These are phyloP conservation scores for Coemansia sp. DNA, from an alignment of 192 early-diverging fungal genomes.

Conservation along the genomic window DNA sequence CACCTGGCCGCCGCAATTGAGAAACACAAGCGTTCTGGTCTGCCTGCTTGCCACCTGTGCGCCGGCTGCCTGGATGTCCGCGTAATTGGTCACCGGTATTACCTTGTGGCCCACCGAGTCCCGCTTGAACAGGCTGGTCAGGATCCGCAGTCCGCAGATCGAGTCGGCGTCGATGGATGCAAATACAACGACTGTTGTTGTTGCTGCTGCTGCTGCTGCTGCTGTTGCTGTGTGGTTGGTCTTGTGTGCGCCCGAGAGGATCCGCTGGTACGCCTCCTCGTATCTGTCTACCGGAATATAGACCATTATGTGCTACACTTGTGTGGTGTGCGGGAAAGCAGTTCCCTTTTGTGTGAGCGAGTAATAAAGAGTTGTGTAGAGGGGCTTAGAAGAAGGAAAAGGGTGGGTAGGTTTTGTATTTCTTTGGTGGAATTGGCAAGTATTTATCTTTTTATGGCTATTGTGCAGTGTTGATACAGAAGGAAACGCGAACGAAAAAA, in stretches of 20 bases:
- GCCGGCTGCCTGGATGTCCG: slow-evolving; percentile 51
- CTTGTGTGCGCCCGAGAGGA: slow-evolving; percentile 38
- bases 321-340: too few species aligned
- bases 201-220: too few species aligned
- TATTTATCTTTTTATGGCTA: too few species aligned
- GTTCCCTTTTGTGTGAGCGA: too few species aligned
- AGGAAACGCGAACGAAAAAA: too few species aligned
- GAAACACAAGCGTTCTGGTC: slow-evolving; percentile 73
- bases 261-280: slow-evolving; percentile 59
- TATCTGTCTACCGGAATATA: slow-evolving; percentile 54
- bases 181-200: slow-evolving; percentile 66
- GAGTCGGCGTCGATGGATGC: slow-evolving; percentile 78
- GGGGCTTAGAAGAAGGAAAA: too few species aligned
- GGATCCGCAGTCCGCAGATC: slow-evolving; percentile 77
- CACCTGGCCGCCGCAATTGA: slow-evolving; percentile 86
- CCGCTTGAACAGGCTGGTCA: slow-evolving; percentile 73
- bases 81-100: slow-evolving; percentile 72
- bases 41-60: slow-evolving; percentile 55
- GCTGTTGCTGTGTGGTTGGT: slow-evolving; percentile 25
- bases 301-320: too few species aligned
- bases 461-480: too few species aligned
- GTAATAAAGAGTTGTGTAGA: too few species aligned
- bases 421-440: too few species aligned
- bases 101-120: slow-evolving; percentile 83
- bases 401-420: too few species aligned